Conservation (phyloP, 1,284 basidiomycete species). For the Trametes versicolor region DNA sequence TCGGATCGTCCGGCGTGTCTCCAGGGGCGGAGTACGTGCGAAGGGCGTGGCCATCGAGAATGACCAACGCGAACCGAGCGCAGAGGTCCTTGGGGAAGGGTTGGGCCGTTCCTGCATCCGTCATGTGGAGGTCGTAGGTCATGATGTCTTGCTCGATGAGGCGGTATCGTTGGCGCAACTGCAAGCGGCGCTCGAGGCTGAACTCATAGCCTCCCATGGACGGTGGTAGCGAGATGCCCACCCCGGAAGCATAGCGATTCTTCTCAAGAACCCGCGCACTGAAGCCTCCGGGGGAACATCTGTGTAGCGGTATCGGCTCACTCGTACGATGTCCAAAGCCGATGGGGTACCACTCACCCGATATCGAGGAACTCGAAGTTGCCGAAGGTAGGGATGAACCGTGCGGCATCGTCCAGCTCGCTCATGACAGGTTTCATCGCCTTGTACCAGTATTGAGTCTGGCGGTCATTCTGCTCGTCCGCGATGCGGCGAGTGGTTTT, state of each 20-base stretch:
- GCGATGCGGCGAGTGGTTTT: conserved; percentile 10
- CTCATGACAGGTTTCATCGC: conserved; percentile 37
- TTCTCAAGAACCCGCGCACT: conserved; percentile 40
- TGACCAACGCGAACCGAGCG: conserved; percentile 41
- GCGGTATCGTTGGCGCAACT: conserved; percentile 30
- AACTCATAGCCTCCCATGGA: conserved; percentile 39
- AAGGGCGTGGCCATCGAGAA: conserved; percentile 46
- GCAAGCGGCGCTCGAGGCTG: conserved; percentile 25
- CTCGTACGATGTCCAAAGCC: neutral
- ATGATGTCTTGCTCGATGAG: conserved; percentile 38
- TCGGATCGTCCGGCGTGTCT: neutral
- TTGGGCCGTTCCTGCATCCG: conserved; percentile 9
- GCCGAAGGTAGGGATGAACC: conserved; percentile 32
- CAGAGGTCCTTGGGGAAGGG: conserved; percentile 23
- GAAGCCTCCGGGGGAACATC: conserved; percentile 45
- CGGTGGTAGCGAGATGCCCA: conserved; percentile 41
- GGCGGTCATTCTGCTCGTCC: neutral
- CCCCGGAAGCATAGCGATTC: conserved; percentile 36
- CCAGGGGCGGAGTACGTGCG: conserved; percentile 27
- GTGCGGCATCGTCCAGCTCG: conserved; percentile 37
- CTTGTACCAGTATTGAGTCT: conserved; percentile 20
- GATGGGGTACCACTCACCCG: conserved; percentile 30
- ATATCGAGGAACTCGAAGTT: conserved; percentile 40
- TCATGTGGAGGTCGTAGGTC: conserved; percentile 34
- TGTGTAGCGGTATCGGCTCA: conserved; percentile 10